Conservation (phyloP, 23 red algal species). For the Cyanidiococcus yangmingshanensis region DNA sequence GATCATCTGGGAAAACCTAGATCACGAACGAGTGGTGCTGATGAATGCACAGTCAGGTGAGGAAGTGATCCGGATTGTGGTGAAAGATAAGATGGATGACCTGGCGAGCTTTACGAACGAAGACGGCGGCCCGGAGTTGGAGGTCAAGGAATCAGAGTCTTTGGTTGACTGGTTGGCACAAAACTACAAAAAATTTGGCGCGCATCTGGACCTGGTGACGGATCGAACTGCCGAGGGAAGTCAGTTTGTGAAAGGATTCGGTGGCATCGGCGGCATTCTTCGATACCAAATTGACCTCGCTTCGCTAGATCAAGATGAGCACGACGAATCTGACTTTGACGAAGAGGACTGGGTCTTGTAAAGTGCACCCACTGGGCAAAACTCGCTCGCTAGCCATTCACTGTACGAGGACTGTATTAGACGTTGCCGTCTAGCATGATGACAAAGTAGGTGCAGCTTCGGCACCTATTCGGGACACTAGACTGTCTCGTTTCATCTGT, state of each 20-base stretch:
- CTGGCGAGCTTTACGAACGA: constrained; percentile 41
- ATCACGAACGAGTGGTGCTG: constrained; percentile 64
- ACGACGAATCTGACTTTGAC: constrained; percentile 37
- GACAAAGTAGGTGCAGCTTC: no score
- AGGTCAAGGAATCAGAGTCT: constrained; percentile 56
- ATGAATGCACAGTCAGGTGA: constrained; percentile 80
- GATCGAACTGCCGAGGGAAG: constrained; percentile 78
- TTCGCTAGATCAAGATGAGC: constrained; percentile 64
- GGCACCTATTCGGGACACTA: no score
- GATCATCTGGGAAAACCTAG: constrained; percentile 95
- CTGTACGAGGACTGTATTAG: no score
- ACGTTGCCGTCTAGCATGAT: no score
- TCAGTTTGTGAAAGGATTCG: constrained; percentile 97
- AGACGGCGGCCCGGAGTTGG: constrained; percentile 59
- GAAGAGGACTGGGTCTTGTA: constrained; percentile 15
- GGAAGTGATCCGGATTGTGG: constrained; percentile 66
- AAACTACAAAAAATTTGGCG: constrained; percentile 90
- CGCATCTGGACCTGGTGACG: constrained; percentile 80
- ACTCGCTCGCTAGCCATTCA: no score
- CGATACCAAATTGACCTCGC: constrained; percentile 83
- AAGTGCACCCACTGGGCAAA: no score
- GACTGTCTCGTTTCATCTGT: no score
- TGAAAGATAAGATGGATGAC: constrained; percentile 58
- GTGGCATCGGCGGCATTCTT: constrained; percentile 88
- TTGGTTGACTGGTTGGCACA: constrained; percentile 95